Percentiles rank a stretch among this genome's conserved stretches.
phyloP scores from a whole-genome alignment of 2,329 filamentous ascomycete species.

The Colletotrichum melonis region DNA sequence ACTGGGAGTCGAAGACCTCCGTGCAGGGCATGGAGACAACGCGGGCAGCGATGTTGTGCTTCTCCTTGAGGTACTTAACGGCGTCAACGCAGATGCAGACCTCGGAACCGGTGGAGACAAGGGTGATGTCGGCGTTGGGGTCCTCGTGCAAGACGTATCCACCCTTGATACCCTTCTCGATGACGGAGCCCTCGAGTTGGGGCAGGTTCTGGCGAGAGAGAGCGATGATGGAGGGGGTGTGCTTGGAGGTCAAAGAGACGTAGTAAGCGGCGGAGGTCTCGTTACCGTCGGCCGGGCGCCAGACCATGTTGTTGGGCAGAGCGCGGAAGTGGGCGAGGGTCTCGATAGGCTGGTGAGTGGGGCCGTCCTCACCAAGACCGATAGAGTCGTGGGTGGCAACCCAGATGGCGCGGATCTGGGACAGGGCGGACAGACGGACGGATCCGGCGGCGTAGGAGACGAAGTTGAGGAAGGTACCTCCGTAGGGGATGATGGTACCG shows the following conservation, averaged over 20 bases:
- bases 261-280: conserved; percentile 99
- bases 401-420: conserved; percentile 92
- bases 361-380: conserved; percentile 97
- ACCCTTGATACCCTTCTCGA: conserved; percentile 93
- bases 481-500: conserved; percentile 92
- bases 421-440: conserved; percentile 92
- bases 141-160: conserved; percentile 91
- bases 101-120: conserved; percentile 96
- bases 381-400: conserved; percentile 99
- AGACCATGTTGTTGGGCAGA: conserved; percentile 98
- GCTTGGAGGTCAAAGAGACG: conserved; percentile 87
- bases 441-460: conserved; percentile 97
- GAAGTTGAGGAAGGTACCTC: conserved; percentile 99
- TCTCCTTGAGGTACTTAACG: conserved; percentile 89
- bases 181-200: conserved; percentile 92
- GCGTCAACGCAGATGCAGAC: conserved; percentile 94
- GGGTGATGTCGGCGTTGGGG: conserved; percentile 85
- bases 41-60: conserved; percentile 87
- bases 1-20: conserved; percentile 94
- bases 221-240: conserved; percentile 92
- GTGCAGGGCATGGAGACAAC: conserved; percentile 97
- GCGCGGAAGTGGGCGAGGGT: conserved; percentile 98
- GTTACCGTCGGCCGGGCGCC: conserved; percentile 98
- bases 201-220: conserved; percentile 98
- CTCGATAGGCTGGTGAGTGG: conserved; percentile 99